phyloP scores from a whole-genome alignment of 83 land plant species.

The Diphasiastrum complanatum region DNA sequence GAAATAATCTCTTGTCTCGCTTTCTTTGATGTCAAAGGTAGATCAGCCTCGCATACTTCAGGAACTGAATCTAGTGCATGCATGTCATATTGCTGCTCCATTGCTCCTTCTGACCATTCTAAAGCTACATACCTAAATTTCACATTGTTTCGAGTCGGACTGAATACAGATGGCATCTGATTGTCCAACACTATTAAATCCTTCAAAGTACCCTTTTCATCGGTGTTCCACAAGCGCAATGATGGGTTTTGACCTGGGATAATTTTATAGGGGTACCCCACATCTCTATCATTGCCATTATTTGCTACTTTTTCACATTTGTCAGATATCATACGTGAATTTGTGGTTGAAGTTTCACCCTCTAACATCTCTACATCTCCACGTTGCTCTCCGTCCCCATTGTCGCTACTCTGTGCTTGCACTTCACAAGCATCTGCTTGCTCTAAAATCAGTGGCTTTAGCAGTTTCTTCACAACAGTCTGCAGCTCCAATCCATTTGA shows the following conservation, averaged over 20 bases:
- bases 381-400: not conserved
- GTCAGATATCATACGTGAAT: too few relatives aligned
- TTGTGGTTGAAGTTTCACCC: not conserved
- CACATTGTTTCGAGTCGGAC: constrained; percentile 22
- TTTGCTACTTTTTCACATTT: too few relatives aligned
- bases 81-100: constrained; percentile 42
- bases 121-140: constrained; percentile 33
- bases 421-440: not conserved
- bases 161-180: constrained; percentile 26
- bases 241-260: not conserved
- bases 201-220: constrained; percentile 27
- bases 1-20: constrained; percentile 67
- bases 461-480: not conserved
- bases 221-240: constrained; percentile 11
- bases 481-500: constrained; percentile 1
- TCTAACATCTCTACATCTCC: constrained; percentile 6
- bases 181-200: constrained; percentile 38
- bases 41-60: constrained; percentile 47
- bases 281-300: too few relatives aligned
- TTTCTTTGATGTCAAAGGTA: constrained; percentile 37
- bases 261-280: too few relatives aligned
- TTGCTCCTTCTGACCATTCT: constrained; percentile 54
- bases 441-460: not conserved
- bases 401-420: not conserved
- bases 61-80: constrained; percentile 45